These are phyloP conservation scores for Monilinia fructigena DNA, from an alignment of 2,329 filamentous ascomycete species.

Conservation along the genomic window DNA sequence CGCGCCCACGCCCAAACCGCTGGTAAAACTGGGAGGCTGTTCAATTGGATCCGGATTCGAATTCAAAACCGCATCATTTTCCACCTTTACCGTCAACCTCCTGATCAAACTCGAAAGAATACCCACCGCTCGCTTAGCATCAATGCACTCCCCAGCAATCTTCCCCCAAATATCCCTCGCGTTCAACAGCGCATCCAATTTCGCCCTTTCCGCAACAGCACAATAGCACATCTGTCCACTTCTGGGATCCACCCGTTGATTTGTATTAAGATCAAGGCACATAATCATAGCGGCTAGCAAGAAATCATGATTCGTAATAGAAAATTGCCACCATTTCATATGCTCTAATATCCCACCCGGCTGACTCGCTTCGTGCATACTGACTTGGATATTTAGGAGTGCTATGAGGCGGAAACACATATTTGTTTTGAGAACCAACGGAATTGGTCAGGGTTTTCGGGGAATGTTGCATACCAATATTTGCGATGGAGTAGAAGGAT, in stretches of 20 bases:
- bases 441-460: too few relatives aligned
- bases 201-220: constrained; percentile 28
- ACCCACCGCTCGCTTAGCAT: constrained; percentile 30
- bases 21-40: constrained; percentile 14
- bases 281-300: constrained; percentile 61
- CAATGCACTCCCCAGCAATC: constrained; percentile 30
- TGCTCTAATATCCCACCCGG: constrained; percentile 54
- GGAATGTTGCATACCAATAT: too few relatives aligned
- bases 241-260: background rate
- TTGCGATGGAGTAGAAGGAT: too few relatives aligned
- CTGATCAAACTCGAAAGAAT: constrained; percentile 30
- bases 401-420: constrained; percentile 50
- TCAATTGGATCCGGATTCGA: background rate
- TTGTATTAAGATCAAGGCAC: constrained; percentile 46
- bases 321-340: constrained; percentile 57
- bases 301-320: constrained; percentile 59
- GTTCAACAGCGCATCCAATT: constrained; percentile 28
- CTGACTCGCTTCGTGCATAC: constrained; percentile 50
- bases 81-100: constrained; percentile 24
- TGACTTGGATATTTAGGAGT: constrained; percentile 50
- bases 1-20: background rate
- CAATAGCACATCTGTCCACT: constrained; percentile 22
- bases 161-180: constrained; percentile 34
- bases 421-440: constrained; percentile 35
- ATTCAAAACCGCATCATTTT: background rate